These are phyloP conservation scores for Lithospermum erythrorhizon DNA, from an alignment of 257 asterid species.

Conservation along the genomic window DNA sequence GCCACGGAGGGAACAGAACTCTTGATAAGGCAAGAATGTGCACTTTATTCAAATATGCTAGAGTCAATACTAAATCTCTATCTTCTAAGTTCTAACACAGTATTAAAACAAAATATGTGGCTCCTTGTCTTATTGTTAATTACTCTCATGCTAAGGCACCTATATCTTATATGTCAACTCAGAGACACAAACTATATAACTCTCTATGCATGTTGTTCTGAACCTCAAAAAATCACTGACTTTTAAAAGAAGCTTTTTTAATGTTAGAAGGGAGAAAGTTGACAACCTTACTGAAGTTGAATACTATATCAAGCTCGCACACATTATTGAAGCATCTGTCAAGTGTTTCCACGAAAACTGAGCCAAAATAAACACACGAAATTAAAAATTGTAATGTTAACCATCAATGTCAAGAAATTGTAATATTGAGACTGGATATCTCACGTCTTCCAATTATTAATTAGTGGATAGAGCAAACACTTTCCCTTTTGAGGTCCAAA, in stretches of 20 bases:
- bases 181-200: too few species aligned
- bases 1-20: not conserved
- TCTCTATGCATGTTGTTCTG: not conserved
- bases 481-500: too few species aligned
- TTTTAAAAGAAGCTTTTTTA: not conserved
- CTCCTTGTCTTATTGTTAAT: not conserved
- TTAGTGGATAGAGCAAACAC: too few species aligned
- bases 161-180: too few species aligned
- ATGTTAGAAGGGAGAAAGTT: conserved; percentile 2
- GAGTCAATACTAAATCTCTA: too few species aligned
- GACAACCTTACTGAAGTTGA: conserved; percentile 24
- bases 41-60: not conserved
- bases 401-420: not conserved
- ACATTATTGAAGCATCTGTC: conserved; percentile 32
- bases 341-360: conserved; percentile 28
- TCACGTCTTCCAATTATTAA: too few species aligned
- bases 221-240: not conserved
- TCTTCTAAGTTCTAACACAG: not conserved
- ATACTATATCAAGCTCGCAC: conserved; percentile 25
- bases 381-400: not conserved
- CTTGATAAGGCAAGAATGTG: too few species aligned
- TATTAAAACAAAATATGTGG: not conserved
- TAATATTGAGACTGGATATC: too few species aligned
- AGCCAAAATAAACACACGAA: not conserved
- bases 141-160: not conserved